Base-by-base conservation (phyloP, 352 stramenopile species). In the Globisporangium echinulatum region DNA sequence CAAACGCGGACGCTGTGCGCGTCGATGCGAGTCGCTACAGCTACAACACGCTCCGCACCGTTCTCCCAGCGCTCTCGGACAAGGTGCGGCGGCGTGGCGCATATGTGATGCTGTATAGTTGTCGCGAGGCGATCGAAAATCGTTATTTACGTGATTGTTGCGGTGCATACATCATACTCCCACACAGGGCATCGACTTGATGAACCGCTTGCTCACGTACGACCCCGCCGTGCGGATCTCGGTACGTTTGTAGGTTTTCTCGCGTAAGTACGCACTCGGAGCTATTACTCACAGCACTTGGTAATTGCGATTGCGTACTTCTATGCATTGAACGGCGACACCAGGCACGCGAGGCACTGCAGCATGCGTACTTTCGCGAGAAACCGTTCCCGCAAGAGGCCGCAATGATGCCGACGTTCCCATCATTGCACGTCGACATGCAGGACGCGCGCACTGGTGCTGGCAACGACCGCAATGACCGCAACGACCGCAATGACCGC, bases 381-480 rank as follows among this genome's bases (percentile, higher is more conserved):
- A 82, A 80, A 47, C 75, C 77, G 25, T 82, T 85, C 54, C 77
- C 77, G 11, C 75, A 87, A 25, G 77, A 84, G 37, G 53, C 71
- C 7, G 64, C 59, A 33, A 84, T 87, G 75, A 87, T 85, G 77
- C 75, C 77, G 14, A 85, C 75, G 49, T 87, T 87, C 48, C 75
- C 77, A 13, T 87, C 77, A 8, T 64, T 76, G 14, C 77, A 87
- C 60, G 61, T 57, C 5, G 72, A 81, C 19, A 75, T 79, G 57
- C 75, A 70, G 48, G 36, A 64, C 13, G 25, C 40, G 42, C 37
- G 9, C 44, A 47, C 25, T n/a, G 36, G 19, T 17, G 10, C 15
- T 19, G 11, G 3, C 58, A 54, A 9, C 40, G 58, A 37, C 40
- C 13, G 39, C 50, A 59, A 19, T 15, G n/a, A 55, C 52, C 6